Percentiles rank a stretch among this genome's conserved stretches.
Conservation (phyloP, 2,329 filamentous ascomycete genomes). For the Fusarium haematococcum region DNA sequence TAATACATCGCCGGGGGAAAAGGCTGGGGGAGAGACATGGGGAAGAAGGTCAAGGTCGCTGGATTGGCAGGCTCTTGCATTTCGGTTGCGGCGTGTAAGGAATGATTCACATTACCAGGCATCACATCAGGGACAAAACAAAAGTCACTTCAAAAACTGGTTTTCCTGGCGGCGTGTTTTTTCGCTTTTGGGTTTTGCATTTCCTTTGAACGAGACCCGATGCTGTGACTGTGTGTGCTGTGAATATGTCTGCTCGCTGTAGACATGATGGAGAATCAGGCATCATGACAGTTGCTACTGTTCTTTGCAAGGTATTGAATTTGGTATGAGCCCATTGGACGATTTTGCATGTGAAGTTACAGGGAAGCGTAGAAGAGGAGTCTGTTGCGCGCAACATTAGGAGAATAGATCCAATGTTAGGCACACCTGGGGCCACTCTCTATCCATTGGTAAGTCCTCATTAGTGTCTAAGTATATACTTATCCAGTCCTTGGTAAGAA, state of each 20-base stretch:
- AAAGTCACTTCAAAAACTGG: slow-evolving; percentile 47
- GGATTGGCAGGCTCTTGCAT: slow-evolving; percentile 63
- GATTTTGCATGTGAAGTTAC: not conserved
- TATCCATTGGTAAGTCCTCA: not conserved
- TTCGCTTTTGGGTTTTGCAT: slow-evolving; percentile 15
- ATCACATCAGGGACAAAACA: slow-evolving; percentile 61
- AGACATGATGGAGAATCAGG: not conserved
- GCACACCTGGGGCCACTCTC: not conserved
- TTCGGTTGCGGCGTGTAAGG: slow-evolving; percentile 66
- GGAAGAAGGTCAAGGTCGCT: slow-evolving; percentile 50
- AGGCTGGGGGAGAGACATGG: slow-evolving; percentile 26
- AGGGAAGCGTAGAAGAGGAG: not conserved
- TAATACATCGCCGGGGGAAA: slow-evolving; percentile 11
- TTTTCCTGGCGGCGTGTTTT: slow-evolving; percentile 6
- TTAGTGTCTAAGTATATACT: not conserved
- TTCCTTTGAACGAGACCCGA: slow-evolving; percentile 2
- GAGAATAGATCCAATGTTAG: not conserved
- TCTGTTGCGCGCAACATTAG: not conserved
- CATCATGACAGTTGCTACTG: not conserved
- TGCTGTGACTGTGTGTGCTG: not conserved
- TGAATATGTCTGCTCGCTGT: not conserved
- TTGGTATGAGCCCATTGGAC: not conserved
- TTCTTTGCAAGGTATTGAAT: not conserved
- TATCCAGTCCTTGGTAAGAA: too few relatives aligned
- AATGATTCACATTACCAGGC: slow-evolving; percentile 60